Base-by-base conservation (phyloP, 139 green algal species). In the Edaphochlamys debaryana region DNA sequence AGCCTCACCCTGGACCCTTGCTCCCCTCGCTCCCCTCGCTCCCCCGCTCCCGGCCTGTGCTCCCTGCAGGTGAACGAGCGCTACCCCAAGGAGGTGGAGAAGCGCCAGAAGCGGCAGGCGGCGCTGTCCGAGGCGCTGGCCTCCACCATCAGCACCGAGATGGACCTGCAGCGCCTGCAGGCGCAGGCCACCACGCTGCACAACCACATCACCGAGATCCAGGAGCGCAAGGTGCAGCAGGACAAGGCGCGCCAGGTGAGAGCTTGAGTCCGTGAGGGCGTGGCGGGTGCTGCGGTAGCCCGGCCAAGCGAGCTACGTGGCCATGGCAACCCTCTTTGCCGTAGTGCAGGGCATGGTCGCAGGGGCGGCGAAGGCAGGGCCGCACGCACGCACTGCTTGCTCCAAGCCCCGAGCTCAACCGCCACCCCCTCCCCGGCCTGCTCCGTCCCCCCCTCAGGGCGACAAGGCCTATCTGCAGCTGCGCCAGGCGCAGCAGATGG, bases 381-480 rank as follows among this genome's bases (percentile, higher is more conserved):
- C n/a, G n/a, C n/a, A n/a, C n/a, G n/a, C n/a, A n/a, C n/a, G n/a
- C n/a, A n/a, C n/a, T n/a, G n/a, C n/a, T n/a, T n/a, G n/a, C n/a
- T n/a, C n/a, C n/a, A n/a, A n/a, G n/a, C n/a, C n/a, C n/a, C n/a
- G n/a, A n/a, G n/a, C n/a, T n/a, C n/a, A n/a, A n/a, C n/a, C n/a
- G n/a, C n/a, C n/a, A n/a, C n/a, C n/a, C n/a, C n/a, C n/a, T n/a
- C n/a, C n/a, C n/a, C n/a, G n/a, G n/a, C n/a, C n/a, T n/a, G n/a
- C n/a, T 54, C 11, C 45, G 45, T 54, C 45, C 11, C 45, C 23
- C 45, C 77, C 77, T 5, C 69, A 84, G 48, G 90, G 78, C 4
- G 87, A 93, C 84, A 90, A 88, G 71, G 71, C 86, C 11, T 93
- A 87, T 84, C 76, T 92, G 80, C 87, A 93, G 87, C 82, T 93